Conservation (phyloP, 768 basidiomycete species). For the Kwoniella sp. region DNA sequence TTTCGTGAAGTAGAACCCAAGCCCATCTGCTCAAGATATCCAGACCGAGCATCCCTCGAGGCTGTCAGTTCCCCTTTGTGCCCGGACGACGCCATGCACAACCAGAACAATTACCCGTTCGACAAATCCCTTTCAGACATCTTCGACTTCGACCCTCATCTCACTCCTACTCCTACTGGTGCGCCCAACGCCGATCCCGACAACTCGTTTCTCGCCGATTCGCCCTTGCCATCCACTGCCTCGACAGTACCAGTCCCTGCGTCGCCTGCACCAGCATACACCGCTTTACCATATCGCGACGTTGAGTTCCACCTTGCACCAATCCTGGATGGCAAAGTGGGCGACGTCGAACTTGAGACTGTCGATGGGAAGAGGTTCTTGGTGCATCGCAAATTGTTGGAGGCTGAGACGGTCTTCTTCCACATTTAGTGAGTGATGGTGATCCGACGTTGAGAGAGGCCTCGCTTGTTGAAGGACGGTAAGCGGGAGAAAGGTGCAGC, state of each 20-base stretch:
- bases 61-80: no score
- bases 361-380: constrained; percentile 47
- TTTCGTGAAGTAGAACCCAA: no score
- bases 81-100: no score
- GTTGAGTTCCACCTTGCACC: constrained; percentile 43
- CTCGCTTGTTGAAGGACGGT: no score
- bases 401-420: constrained; percentile 50
- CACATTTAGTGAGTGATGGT: constrained; percentile 52
- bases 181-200: constrained; percentile 3
- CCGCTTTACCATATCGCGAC: constrained; percentile 42
- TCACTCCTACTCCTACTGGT: background rate
- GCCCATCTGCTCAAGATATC: no score
- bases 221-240: background rate
- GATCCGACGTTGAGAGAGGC: no score
- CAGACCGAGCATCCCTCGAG: no score
- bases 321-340: constrained; percentile 34
- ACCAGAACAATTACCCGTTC: constrained; percentile 20
- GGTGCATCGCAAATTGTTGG: constrained; percentile 46
- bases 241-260: constrained; percentile 19
- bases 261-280: constrained; percentile 49
- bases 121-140: constrained; percentile 26
- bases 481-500: background rate
- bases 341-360: constrained; percentile 49
- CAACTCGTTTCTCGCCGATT: background rate
- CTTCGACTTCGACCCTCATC: background rate